phyloP scores from a whole-genome alignment of 148 eudicot genomes.

The Nepenthes gracilis region DNA sequence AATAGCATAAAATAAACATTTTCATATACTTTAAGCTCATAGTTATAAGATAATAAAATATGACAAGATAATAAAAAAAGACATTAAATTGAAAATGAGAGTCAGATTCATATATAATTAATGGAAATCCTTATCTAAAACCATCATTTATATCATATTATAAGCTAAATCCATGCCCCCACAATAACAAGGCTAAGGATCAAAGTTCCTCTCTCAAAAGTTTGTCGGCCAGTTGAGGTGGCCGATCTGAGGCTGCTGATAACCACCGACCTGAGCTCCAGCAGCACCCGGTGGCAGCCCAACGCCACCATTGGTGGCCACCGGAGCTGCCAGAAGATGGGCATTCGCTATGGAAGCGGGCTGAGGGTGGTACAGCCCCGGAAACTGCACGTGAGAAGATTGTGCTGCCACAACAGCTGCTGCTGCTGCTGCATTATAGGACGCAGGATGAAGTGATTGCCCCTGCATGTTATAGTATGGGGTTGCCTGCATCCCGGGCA shows the following conservation, averaged over 20 bases:
- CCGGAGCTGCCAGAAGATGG: constrained; percentile 52
- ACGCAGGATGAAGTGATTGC: constrained; percentile 57
- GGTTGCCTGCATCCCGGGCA: constrained; percentile 54
- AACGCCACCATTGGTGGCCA: constrained; percentile 49
- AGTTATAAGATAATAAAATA: too few relatives aligned
- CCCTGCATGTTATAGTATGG: constrained; percentile 76
- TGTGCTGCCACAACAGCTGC: constrained; percentile 47
- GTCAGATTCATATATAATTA: too few relatives aligned
- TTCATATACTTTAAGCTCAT: too few relatives aligned
- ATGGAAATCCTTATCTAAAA: too few relatives aligned
- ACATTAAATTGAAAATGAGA: too few relatives aligned
- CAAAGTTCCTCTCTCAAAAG: constrained; percentile 27
- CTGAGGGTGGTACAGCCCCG: constrained; percentile 66
- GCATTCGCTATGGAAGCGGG: constrained; percentile 49
- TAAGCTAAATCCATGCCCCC: constrained; percentile 1
- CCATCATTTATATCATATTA: neutral
- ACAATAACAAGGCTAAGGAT: neutral
- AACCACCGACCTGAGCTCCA: constrained; percentile 54
- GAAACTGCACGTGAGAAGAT: constrained; percentile 77
- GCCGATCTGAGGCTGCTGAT: constrained; percentile 69
- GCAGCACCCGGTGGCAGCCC: constrained; percentile 43
- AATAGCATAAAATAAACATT: too few relatives aligned
- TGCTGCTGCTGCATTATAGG: constrained; percentile 52
- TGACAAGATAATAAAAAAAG: too few relatives aligned
- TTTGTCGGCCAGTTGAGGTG: constrained; percentile 70